Base-by-base conservation (phyloP, 75 land plant species). In the Cryptomeria japonica region DNA sequence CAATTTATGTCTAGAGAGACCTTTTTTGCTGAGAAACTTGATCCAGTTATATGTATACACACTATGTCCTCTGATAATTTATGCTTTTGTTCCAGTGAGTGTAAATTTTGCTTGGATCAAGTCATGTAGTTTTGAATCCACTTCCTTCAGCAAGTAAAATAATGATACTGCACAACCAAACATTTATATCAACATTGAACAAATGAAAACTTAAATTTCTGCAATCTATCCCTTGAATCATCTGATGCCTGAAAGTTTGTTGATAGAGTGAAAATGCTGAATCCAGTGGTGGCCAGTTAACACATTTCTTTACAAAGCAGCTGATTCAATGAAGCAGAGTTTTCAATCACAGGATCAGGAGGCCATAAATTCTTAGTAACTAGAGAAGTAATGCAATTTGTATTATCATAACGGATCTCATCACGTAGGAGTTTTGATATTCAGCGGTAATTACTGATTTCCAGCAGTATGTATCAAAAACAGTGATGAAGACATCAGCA, bases 61-160 rank as follows among this genome's bases (percentile, higher is more conserved):
- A 41, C 25, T 34, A n/a, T 41, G 10, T 79, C 41, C 39, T 18
- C 82, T 79, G 46, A 39, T 39, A 39, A 41, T 19, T 79, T 14
- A 79, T 79, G 16, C 22, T 39, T 5, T 38, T 9, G 28, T 19
- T 25, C 44, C 25, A 79, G 3, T 19, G 46, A 25, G 42, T 39
- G 82, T 79, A 79, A 79, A 38, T 39, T 78, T 28, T 25, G 42
- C 82, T 41, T 39, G 42, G 82, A 41, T 79, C 82, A 41, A 79
- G 25, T 39, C 41, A 41, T 8, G 41, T 19, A 41, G 22, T 37
- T 79, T 18, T 4, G 41, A 79, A 19, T 39, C 44, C 44, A 1
- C 82, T 39, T 79, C 82, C 44, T 38, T 39, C 7, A 41, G 44
- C 22, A 22, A 22, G 22, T 79, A 18, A 41, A 79, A 19, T 25